These are phyloP conservation scores for Zea luxurians DNA, from an alignment of 176 grass and related monocot species.

Conservation along the genomic window DNA sequence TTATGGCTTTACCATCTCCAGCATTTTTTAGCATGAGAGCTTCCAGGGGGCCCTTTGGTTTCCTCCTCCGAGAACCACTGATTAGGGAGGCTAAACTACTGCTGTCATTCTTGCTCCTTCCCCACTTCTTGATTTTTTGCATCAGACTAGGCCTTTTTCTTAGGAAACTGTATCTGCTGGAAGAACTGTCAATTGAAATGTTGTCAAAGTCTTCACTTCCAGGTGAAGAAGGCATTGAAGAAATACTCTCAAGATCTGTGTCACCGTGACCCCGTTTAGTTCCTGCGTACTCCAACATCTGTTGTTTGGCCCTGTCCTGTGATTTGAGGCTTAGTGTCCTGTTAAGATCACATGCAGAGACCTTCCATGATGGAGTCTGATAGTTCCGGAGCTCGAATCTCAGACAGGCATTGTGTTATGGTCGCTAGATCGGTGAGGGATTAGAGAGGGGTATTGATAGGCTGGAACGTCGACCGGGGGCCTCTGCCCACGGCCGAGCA, in stretches of 20 bases:
- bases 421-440: too few species aligned
- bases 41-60: constrained; percentile 67
- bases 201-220: constrained; percentile 52
- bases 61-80: constrained; percentile 55
- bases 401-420: constrained; percentile 86
- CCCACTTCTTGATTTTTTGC: constrained; percentile 89
- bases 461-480: too few species aligned
- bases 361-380: constrained; percentile 61
- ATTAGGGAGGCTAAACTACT: constrained; percentile 51
- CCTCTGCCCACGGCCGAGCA: too few species aligned
- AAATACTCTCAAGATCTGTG: constrained; percentile 77
- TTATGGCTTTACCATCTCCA: constrained; percentile 78
- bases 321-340: constrained; percentile 82
- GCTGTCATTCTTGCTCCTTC: constrained; percentile 66
- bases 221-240: constrained; percentile 66
- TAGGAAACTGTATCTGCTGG: constrained; percentile 75
- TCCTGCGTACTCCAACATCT: constrained; percentile 83
- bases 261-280: constrained; percentile 81
- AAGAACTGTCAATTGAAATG: constrained; percentile 56
- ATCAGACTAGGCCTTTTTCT: constrained; percentile 70
- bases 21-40: constrained; percentile 86
- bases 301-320: constrained; percentile 68
- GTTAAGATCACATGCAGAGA: constrained; percentile 79
- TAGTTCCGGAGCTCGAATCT: constrained; percentile 84
- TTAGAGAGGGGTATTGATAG: too few species aligned